Base-by-base conservation (phyloP, 352 stramenopile genomes). In the Phytophthora pisi region DNA sequence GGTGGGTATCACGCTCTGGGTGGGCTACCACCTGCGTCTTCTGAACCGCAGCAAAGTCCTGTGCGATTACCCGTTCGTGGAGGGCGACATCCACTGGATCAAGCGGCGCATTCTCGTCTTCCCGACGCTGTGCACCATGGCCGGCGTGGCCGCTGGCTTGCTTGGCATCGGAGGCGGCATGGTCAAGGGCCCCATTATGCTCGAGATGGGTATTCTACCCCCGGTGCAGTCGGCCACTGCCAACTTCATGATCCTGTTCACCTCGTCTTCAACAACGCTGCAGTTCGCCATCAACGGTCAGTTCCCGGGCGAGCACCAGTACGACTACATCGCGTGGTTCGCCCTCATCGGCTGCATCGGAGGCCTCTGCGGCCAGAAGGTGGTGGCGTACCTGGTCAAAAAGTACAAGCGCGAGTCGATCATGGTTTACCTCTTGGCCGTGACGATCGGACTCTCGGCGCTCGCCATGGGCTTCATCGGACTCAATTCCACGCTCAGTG, bases 151-250 rank as follows among this genome's bases (percentile, higher is more conserved):
- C 57, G 97, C 96, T 11, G 97, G 97, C 13, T 82, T 99, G 40
- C 90, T 99, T 61, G 97, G 97, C 15, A 93, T 99, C 18, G 97
- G 97, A 49, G 97, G 97, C 43, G 97, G 97, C 45, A 99, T 99
- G 78, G 95, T 99, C 24, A 99, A 98, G 64, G 96, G 97, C 0
- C 97, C 97, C 0, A 88, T 99, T 54, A 98, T 99, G 97, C 87
- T 99, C 1, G 92, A 98, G 30, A 99, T 99, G 91, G 97, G 96
- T 15, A 93, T 99, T 24, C 75, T 98, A 24, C 88, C 88, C 1
- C 69, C 77, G 5, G 84, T 96, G 50, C 90, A 97, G 30, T 96
- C 89, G 5, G 95, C 95, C 20, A 98, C 96, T 2, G 95, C 93
- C 36, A 97, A 96, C 61, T 96, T 90, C 70, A 96, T 96, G 88